These are phyloP conservation scores for Trichoderma asperellum DNA, from an alignment of 2,329 filamentous ascomycete species.

Conservation along the genomic window DNA sequence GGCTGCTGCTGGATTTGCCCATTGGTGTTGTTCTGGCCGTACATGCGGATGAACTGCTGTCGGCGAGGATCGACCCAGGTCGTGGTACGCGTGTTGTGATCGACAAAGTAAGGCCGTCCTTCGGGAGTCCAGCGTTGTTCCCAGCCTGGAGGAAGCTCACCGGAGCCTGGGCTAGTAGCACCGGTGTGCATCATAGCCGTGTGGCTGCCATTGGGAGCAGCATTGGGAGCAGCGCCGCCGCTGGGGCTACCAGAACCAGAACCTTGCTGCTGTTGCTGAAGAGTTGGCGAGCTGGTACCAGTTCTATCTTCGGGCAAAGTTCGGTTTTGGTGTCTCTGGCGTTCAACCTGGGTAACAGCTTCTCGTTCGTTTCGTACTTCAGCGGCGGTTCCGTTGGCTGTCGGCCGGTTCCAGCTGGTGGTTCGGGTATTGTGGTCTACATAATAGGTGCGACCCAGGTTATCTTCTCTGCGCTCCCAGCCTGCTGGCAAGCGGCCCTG, in stretches of 20 bases:
- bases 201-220: constrained; percentile 47
- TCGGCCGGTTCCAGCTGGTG: constrained; percentile 93
- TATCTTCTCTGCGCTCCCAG: constrained; percentile 96
- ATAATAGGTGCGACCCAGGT: constrained; percentile 93
- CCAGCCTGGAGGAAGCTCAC: constrained; percentile 94
- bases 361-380: constrained; percentile 76
- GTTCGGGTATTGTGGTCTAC: constrained; percentile 97
- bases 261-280: constrained; percentile 59
- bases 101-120: constrained; percentile 93
- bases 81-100: constrained; percentile 96
- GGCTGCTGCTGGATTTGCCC: constrained; percentile 95
- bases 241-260: constrained; percentile 42
- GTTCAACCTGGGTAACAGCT: constrained; percentile 89
- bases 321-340: constrained; percentile 90
- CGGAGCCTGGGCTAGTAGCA: constrained; percentile 87
- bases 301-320: constrained; percentile 95
- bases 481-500: constrained; percentile 89
- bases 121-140: constrained; percentile 96
- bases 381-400: constrained; percentile 74
- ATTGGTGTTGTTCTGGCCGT: constrained; percentile 83
- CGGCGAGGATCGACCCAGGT: constrained; percentile 98
- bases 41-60: constrained; percentile 98
- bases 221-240: constrained; percentile 35
- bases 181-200: constrained; percentile 93
- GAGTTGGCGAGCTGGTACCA: constrained; percentile 85